Evolutionary conservation across 1,284 basidiomycete species (phyloP), one percentile per base, ranked within the genome.

Genomic region (Trichosporon sp.): DNA sequence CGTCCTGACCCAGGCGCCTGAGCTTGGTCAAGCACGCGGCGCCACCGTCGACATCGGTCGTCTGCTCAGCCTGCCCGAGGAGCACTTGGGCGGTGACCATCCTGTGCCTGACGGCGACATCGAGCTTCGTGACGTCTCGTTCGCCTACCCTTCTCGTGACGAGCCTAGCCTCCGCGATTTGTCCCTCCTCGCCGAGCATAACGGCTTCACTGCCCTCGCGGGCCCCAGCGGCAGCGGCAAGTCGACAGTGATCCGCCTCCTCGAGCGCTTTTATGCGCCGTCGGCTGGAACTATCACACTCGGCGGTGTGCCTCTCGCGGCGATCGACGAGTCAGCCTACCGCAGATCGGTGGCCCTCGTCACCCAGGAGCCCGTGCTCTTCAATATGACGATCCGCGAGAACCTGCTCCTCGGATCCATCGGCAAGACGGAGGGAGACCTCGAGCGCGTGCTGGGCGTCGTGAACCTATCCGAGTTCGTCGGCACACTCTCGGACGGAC

Each of bases 181-280:
- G 11, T 53, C 51, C 13, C 51, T 53, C 23, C 23, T 25, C 51
- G 51, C 51, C 4, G 6, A 27, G 51, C 51, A 53, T 7, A 53
- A 53, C 51, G 51, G 51, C 13, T 53, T 53, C 51, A 53, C 51
- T 1, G 51, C 51, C 9, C 51, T 53, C 23, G 51, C 51, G 66
- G 93, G 93, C 5, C 88, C 89, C 79, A 94, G 92, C 76, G 93
- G 93, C 15, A 91, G 92, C 71, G 93, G 93, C 66, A 98, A 98
- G 85, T 94, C 91, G 15, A 95, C 93, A 0, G 87, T 97, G 51
- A 93, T 96, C 77, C 90, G 91, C 8, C 86, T 98, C 9, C 86
- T 99, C 63, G 85, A 96, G 72, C 87, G 95, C 63, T 98, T 93
- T 84, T 99, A 98, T 81, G 95, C 98, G 78, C 95, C 96, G 0